Conservation (phyloP, 768 basidiomycete species). For the Naganishia kalamii region DNA sequence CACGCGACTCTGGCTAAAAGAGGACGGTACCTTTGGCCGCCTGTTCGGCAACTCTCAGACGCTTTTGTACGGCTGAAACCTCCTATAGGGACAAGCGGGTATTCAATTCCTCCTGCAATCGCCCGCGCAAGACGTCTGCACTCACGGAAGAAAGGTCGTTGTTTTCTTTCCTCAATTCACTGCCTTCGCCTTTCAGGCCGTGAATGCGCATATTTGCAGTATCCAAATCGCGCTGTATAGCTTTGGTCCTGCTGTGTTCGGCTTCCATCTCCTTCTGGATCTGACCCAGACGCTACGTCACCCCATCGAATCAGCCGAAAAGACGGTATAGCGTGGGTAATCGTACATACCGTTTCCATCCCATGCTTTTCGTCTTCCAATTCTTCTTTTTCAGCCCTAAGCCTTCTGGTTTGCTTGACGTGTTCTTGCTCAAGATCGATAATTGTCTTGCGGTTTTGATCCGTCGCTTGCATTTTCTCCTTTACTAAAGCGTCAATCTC, state of each 20-base stretch:
- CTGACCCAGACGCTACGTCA: neutral
- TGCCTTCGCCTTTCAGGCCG: neutral
- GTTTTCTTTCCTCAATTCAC: neutral
- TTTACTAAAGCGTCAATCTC: neutral
- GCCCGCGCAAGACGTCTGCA: neutral
- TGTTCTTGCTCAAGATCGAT: neutral
- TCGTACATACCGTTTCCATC: neutral
- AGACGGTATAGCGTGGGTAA: neutral
- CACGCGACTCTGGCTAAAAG: too few species aligned
- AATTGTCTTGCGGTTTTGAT: slow-evolving; percentile 1
- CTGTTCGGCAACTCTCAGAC: neutral
- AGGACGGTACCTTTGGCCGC: neutral
- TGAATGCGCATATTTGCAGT: slow-evolving; percentile 7
- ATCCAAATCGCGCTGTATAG: slow-evolving; percentile 1
- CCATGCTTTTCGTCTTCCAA: neutral
- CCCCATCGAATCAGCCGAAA: neutral
- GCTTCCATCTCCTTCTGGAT: slow-evolving; percentile 2
- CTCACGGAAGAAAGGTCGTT: neutral
- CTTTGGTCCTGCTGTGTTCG: neutral
- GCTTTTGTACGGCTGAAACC: neutral
- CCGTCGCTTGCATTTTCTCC: slow-evolving; percentile 4
- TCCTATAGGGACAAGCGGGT: neutral
- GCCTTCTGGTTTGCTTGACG: neutral
- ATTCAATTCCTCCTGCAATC: neutral
- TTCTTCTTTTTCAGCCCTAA: slow-evolving; percentile 1